phyloP scores from a whole-genome alignment of 208 protist species.

The Trypanosoma scelopori region DNA sequence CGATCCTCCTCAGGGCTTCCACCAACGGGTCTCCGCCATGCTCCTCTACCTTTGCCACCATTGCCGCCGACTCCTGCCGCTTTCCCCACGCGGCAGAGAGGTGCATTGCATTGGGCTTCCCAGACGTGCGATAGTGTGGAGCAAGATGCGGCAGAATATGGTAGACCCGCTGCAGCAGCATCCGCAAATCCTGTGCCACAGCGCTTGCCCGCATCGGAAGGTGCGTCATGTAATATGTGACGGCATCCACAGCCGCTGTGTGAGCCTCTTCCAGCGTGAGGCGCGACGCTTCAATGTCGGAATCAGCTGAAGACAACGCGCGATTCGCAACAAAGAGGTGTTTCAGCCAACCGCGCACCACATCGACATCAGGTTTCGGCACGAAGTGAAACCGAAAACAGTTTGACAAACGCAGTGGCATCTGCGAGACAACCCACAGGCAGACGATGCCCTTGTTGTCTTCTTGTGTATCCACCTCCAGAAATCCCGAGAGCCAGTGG shows the following conservation, averaged over 20 bases:
- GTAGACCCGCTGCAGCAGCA: slow-evolving; percentile 67
- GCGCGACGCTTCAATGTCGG: not conserved
- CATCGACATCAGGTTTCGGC: slow-evolving; percentile 32
- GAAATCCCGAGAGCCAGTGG: slow-evolving; percentile 55
- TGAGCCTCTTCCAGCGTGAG: slow-evolving; percentile 18
- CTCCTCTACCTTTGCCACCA: not conserved
- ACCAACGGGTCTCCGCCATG: slow-evolving; percentile 40
- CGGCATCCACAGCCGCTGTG: slow-evolving; percentile 34
- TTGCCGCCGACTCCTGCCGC: not conserved
- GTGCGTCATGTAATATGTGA: slow-evolving; percentile 65
- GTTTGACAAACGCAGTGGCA: slow-evolving; percentile 61
- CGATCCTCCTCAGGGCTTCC: slow-evolving; percentile 51
- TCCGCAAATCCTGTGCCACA: slow-evolving; percentile 55
- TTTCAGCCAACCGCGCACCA: slow-evolving; percentile 50
- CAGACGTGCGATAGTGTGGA: not conserved
- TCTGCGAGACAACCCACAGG: slow-evolving; percentile 75
- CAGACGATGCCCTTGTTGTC: slow-evolving; percentile 27
- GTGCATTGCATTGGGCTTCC: slow-evolving; percentile 61
- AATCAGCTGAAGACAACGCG: not conserved
- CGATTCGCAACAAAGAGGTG: slow-evolving; percentile 24
- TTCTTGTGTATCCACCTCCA: slow-evolving; percentile 13
- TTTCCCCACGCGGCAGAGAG: slow-evolving; percentile 61
- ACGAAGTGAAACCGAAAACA: slow-evolving; percentile 83
- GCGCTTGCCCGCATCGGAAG: slow-evolving; percentile 74
- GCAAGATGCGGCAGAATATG: slow-evolving; percentile 52